These are phyloP conservation scores for Suillus hirtellus DNA, from an alignment of 768 basidiomycete genomes.

Conservation along the genomic window DNA sequence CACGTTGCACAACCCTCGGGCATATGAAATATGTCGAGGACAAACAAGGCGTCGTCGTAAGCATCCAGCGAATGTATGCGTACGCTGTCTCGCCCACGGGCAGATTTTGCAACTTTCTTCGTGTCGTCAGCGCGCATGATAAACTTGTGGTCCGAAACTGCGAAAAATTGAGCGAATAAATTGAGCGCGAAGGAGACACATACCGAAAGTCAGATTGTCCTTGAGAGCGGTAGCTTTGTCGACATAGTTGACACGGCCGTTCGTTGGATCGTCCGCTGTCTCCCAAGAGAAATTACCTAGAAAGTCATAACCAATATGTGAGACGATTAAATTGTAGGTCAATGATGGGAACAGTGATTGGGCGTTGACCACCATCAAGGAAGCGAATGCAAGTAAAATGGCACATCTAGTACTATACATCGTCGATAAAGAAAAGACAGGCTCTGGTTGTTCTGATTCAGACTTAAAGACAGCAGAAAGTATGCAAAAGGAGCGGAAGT, in stretches of 20 bases:
- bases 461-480: neutral
- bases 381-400: neutral
- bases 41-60: conserved; percentile 46
- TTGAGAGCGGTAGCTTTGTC: conserved; percentile 41
- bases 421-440: conserved; percentile 1
- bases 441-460: neutral
- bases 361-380: conserved; percentile 2
- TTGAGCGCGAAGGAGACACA: conserved; percentile 10
- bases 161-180: neutral
- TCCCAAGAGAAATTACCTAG: conserved; percentile 50
- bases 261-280: conserved; percentile 57
- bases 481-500: neutral
- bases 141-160: conserved; percentile 37
- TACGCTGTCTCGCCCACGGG: conserved; percentile 57
- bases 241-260: conserved; percentile 65
- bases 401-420: neutral
- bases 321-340: conserved; percentile 6
- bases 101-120: conserved; percentile 33
- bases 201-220: conserved; percentile 50
- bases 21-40: conserved; percentile 61
- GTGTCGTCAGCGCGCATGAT: conserved; percentile 56
- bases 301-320: conserved; percentile 42
- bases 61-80: conserved; percentile 49
- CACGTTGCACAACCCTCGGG: conserved; percentile 60
- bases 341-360: conserved; percentile 4